Evolutionary conservation across 1,139 yeast genomes (phyloP).

Genomic region (Yamadazyma pseudoaaseri): DNA sequence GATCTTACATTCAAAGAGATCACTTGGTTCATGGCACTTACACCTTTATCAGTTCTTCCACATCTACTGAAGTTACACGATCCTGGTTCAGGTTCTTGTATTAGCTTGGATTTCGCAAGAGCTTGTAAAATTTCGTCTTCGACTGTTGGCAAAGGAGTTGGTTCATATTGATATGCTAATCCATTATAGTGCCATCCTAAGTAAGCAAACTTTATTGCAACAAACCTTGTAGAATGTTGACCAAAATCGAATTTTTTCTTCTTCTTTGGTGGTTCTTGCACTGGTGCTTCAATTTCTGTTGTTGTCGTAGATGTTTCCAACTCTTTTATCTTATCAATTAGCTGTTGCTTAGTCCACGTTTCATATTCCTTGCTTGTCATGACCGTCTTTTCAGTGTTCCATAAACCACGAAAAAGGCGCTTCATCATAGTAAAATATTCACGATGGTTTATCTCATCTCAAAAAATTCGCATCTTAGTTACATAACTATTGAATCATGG

Average conservation of each 20-base stretch:
- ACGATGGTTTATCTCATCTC: constrained; percentile 10
- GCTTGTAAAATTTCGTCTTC: constrained; percentile 78
- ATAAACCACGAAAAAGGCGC: constrained; percentile 16
- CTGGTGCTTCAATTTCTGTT: neutral
- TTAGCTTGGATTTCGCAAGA: constrained; percentile 61
- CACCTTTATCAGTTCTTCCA: constrained; percentile 96
- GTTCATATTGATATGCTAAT: constrained; percentile 72
- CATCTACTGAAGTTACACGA: constrained; percentile 80
- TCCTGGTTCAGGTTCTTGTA: constrained; percentile 60
- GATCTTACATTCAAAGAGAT: constrained; percentile 80
- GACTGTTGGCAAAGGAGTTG: constrained; percentile 82
- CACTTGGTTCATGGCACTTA: constrained; percentile 95
- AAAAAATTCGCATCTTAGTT: constrained; percentile 2
- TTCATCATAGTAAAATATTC: constrained; percentile 20
- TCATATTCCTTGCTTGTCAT: constrained; percentile 25
- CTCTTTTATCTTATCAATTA: constrained; percentile 45
- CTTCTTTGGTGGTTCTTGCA: constrained; percentile 11
- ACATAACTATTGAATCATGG: constrained; percentile 18
- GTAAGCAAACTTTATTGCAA: constrained; percentile 83
- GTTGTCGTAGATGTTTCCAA: constrained; percentile 33
- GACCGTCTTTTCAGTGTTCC: constrained; percentile 6
- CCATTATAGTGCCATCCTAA: constrained; percentile 95
- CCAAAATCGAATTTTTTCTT: constrained; percentile 65
- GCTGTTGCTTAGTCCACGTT: constrained; percentile 52
- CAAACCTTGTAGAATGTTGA: constrained; percentile 61